Percentiles rank a stretch among this genome's conserved stretches.
phyloP scores from a whole-genome alignment of 352 stramenopile species.

The Phytophthora hybrid region DNA sequence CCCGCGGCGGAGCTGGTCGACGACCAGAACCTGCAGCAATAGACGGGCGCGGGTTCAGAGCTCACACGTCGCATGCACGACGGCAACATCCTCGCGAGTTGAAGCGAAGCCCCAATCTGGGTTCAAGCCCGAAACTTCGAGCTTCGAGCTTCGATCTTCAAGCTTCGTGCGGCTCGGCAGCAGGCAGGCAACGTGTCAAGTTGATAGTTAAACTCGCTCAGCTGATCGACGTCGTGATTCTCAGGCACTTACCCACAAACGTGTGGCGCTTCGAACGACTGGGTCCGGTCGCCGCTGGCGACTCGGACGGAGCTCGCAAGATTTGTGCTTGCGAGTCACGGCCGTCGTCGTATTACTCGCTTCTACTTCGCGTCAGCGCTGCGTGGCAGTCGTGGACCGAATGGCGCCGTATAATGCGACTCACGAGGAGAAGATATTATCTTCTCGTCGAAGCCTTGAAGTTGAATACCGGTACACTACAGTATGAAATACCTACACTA shows the following conservation, averaged over 20 bases:
- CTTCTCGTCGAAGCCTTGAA: no score
- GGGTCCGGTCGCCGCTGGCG: not conserved
- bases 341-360: not conserved
- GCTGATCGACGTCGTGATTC: not conserved
- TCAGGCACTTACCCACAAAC: not conserved
- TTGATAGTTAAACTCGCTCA: not conserved
- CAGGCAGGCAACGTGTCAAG: no score
- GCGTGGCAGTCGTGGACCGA: not conserved
- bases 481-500: not conserved
- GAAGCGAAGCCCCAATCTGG: conserved; percentile 7
- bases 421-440: conserved; percentile 4
- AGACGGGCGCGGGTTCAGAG: conserved; percentile 8
- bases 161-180: no score
- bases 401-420: no score
- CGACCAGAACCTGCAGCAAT: conserved; percentile 26
- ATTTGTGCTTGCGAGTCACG: not conserved
- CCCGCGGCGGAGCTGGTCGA: conserved; percentile 4
- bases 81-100: conserved; percentile 5
- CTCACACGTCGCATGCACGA: conserved; percentile 21
- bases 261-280: not conserved
- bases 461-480: no score
- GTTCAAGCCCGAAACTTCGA: not conserved
- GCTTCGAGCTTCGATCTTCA: no score
- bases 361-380: conserved; percentile 4
- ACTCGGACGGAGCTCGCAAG: not conserved